Evolutionary conservation across 495 filamentous ascomycete species (phyloP), one percentile per base, ranked within the genome.

Genomic region (Penicillium desertorum): DNA sequence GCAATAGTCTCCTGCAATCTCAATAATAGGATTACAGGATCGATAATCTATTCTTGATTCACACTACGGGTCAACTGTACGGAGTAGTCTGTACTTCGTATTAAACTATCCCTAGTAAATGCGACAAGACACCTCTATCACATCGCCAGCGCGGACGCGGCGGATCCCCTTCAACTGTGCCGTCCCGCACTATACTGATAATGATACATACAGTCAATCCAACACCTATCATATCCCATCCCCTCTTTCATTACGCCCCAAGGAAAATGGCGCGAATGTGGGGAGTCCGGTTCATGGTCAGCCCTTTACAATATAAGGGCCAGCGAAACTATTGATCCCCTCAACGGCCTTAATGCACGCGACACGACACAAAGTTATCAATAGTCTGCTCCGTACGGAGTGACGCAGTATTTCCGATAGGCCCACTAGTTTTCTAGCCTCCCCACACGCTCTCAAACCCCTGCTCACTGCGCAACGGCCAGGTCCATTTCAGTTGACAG

Each of bases 221-320:
- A 54, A 58, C 36, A 45, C 59, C 60, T 62, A 49, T 62, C 59
- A 62, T 53, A 57, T 37, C 17, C 2, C 41, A 57, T 37, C 17
- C 2, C 41, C 34, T 17, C 25, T 52, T 45, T 42, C 51, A 59
- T 62, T 50, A 56, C 60, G 60, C 55, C 45, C 56, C 50, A 55
- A 34, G 27, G 43, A 32, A 45, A 45, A 25, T 34, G n/a, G 42
- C 50, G 37, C 45, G 45, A 45, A 47, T 30, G 51, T 54, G 56
- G 50, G 56, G 59, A 53, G 1, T 39, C 5, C 10, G 11, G 16
- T 43, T 14, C 22, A 32, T 25, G 7, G 52, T 55, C 20, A 39
- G n/a, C n/a, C 20, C 16, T 29, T 39, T 19, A 55, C n/a, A 30
- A 5, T 45, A 20, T 25, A 54, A 43, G 49, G 9, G 36, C 41